A percentile compares a stretch with the other conserved stretches of the same genome.
Conservation (phyloP, 768 basidiomycete genomes). For the Suillus placidus region DNA sequence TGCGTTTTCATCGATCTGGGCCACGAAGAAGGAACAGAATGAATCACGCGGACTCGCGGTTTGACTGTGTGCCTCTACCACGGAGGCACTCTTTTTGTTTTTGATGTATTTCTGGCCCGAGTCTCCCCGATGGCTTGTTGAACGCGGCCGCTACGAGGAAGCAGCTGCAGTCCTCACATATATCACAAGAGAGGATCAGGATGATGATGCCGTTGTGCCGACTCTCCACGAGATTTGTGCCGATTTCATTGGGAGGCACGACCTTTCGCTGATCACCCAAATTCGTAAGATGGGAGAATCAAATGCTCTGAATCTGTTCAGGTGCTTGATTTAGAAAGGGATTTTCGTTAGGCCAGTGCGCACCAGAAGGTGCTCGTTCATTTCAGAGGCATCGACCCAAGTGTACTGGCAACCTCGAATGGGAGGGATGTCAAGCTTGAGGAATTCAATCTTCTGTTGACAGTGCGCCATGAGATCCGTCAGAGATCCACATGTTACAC, state of each 20-base stretch:
- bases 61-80: no score
- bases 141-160: conserved; percentile 37
- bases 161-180: conserved; percentile 36
- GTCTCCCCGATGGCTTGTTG: conserved; percentile 45
- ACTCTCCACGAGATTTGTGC: conserved; percentile 41
- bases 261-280: conserved; percentile 26
- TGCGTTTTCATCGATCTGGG: no score
- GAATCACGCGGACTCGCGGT: no score
- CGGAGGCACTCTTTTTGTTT: conserved; percentile 25
- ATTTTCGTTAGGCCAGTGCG: no score
- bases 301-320: neutral
- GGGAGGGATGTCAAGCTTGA: no score
- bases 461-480: neutral
- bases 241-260: conserved; percentile 36
- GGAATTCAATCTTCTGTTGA: no score
- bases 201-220: conserved; percentile 30
- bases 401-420: no score
- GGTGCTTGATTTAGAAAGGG: no score
- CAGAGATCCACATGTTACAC: neutral
- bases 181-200: conserved; percentile 25
- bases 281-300: conserved; percentile 38
- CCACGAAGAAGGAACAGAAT: no score
- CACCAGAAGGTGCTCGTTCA: no score
- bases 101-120: conserved; percentile 42
- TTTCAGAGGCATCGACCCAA: no score